Conservation (phyloP, 2,329 filamentous ascomycete genomes). For the Fusarium neocosmosporiellum region DNA sequence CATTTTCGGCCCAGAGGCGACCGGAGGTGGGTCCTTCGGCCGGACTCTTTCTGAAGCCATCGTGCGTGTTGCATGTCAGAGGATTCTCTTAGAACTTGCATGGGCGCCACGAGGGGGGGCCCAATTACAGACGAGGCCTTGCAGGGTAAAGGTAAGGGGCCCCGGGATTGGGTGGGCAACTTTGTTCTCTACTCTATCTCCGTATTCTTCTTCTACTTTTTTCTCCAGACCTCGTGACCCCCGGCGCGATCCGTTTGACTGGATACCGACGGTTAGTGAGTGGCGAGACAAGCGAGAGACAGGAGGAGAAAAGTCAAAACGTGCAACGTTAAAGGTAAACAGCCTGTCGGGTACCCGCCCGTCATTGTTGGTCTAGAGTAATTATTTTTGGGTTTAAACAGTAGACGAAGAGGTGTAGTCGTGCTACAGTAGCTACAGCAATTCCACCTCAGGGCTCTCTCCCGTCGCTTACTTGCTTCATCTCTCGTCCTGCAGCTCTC, state of each 20-base stretch:
- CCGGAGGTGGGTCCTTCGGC: conserved; percentile 1
- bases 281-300: conserved; percentile 13
- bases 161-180: conserved; percentile 9
- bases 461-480: conserved; percentile 20
- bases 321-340: conserved; percentile 5
- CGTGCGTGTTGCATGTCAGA: not conserved
- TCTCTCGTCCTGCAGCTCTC: not conserved
- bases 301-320: not conserved
- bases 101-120: conserved; percentile 2
- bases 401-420: not conserved
- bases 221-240: conserved; percentile 28
- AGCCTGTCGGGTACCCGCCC: conserved; percentile 7
- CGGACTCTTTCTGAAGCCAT: conserved; percentile 16
- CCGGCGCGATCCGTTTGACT: not conserved
- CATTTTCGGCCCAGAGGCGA: too few species aligned
- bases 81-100: not conserved
- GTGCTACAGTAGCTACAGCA: not conserved
- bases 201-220: not conserved
- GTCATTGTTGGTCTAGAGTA: not conserved
- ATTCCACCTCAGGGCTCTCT: not conserved
- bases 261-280: not conserved
- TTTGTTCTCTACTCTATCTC: conserved; percentile 28
- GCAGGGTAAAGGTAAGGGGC: conserved; percentile 25
- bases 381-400: conserved; percentile 10
- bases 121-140: conserved; percentile 10